Conservation (phyloP, 169 alveolate genomes). For the Hepatocystis sp. region DNA sequence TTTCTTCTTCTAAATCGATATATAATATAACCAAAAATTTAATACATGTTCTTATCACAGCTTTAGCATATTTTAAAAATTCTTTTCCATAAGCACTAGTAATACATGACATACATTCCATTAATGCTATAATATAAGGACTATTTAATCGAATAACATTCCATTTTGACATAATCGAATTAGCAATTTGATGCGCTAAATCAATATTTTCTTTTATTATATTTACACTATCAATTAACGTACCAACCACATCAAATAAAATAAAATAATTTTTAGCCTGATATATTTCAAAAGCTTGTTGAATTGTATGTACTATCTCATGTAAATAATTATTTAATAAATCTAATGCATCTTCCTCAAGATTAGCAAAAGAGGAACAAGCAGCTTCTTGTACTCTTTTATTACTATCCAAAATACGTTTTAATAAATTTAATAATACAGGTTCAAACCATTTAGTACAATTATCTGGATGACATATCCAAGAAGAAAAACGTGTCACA, state of each 20-base stretch:
- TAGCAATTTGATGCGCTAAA: slow-evolving; percentile 67
- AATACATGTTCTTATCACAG: slow-evolving; percentile 72
- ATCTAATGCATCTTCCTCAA: slow-evolving; percentile 88
- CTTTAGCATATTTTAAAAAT: slow-evolving; percentile 68
- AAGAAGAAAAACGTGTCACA: slow-evolving; percentile 89
- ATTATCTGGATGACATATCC: slow-evolving; percentile 85
- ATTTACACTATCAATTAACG: slow-evolving; percentile 82
- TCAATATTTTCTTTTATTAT: slow-evolving; percentile 63
- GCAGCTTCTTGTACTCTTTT: slow-evolving; percentile 96
- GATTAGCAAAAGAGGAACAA: slow-evolving; percentile 92
- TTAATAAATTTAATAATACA: slow-evolving; percentile 78
- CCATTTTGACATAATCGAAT: slow-evolving; percentile 60
- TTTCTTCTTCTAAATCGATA: slow-evolving; percentile 75
- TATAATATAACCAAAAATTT: slow-evolving; percentile 62
- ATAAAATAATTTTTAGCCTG: slow-evolving; percentile 87
- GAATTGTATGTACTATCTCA: slow-evolving; percentile 81
- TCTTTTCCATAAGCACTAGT: slow-evolving; percentile 77
- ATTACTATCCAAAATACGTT: slow-evolving; percentile 89
- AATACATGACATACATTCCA: slow-evolving; percentile 76
- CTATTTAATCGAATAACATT: slow-evolving; percentile 51
- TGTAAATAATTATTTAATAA: slow-evolving; percentile 83
- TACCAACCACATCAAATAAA: slow-evolving; percentile 89
- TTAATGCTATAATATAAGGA: slow-evolving; percentile 65
- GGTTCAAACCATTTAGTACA: slow-evolving; percentile 76
- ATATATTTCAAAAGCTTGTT: slow-evolving; percentile 85